These are phyloP conservation scores for Helenozyma baotianmanensis DNA, from an alignment of 805 yeast species.

Conservation along the genomic window DNA sequence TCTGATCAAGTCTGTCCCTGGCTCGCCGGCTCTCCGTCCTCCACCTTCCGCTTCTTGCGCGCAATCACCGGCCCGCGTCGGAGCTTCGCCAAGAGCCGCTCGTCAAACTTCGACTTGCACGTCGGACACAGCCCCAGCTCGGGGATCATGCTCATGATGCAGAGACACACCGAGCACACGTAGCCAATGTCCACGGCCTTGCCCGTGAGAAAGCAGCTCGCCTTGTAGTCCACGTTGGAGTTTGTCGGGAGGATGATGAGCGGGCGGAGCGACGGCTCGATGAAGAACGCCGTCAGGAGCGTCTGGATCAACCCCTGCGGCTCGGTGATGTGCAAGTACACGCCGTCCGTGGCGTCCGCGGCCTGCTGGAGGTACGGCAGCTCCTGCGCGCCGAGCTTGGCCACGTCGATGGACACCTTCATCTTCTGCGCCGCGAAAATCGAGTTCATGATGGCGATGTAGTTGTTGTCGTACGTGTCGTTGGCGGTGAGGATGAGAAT, in stretches of 20 bases:
- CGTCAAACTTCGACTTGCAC: conserved; percentile 76
- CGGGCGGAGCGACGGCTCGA: conserved; percentile 80
- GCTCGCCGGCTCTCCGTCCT: no score
- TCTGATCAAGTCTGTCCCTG: no score
- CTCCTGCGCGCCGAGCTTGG: conserved; percentile 59
- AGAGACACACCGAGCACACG: conserved; percentile 92
- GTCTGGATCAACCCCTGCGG: conserved; percentile 81
- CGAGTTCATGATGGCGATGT: conserved; percentile 91
- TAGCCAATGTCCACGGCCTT: conserved; percentile 87
- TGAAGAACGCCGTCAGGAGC: conserved; percentile 71
- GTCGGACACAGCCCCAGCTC: conserved; percentile 71
- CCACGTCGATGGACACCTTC: conserved; percentile 86
- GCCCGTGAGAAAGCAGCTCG: conserved; percentile 91
- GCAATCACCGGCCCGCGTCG: conserved; percentile 56
- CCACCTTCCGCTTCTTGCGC: conserved; percentile 22
- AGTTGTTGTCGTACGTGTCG: conserved; percentile 68
- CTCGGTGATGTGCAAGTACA: conserved; percentile 64
- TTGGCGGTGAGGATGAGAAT: conserved; percentile 60
- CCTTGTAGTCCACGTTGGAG: conserved; percentile 85
- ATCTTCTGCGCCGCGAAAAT: conserved; percentile 94
- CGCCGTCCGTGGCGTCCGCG: conserved; percentile 89
- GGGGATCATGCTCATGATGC: conserved; percentile 71
- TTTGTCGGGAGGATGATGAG: conserved; percentile 77
- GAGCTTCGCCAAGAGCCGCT: conserved; percentile 51
- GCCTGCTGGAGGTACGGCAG: conserved; percentile 93